These are phyloP conservation scores for Pugionium dolabratum DNA, from an alignment of 345 rosid species.

Conservation along the genomic window DNA sequence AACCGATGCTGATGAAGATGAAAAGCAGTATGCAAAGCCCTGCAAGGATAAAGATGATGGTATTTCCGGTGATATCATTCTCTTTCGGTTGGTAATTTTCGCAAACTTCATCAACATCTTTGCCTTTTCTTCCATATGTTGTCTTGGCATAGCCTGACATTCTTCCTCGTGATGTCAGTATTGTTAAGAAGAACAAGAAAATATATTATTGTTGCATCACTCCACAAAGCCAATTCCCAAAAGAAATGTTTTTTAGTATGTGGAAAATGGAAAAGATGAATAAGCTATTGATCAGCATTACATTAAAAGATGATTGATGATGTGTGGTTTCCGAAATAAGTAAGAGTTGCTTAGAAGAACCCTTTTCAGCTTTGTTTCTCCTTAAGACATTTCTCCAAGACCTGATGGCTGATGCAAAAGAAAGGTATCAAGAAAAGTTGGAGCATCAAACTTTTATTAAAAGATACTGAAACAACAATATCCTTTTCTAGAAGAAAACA, in stretches of 20 bases:
- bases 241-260: constrained; percentile 14
- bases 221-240: constrained; percentile 10
- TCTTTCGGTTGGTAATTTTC: constrained; percentile 10
- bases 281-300: constrained; percentile 32
- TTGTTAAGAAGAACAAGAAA: constrained; percentile 8
- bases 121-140: constrained; percentile 30
- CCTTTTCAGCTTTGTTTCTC: constrained; percentile 35
- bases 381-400: constrained; percentile 19
- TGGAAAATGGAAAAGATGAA: constrained; percentile 19
- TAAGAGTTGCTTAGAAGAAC: constrained; percentile 32
- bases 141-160: constrained; percentile 16
- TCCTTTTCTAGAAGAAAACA: constrained; percentile 25
- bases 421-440: constrained; percentile 31
- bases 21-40: constrained; percentile 35
- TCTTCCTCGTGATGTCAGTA: constrained; percentile 8
- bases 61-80: constrained; percentile 15
- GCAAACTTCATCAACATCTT: constrained; percentile 27
- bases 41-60: constrained; percentile 32
- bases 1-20: constrained; percentile 35
- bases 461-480: constrained; percentile 22
- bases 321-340: constrained; percentile 30
- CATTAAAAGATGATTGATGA: constrained; percentile 32
- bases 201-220: constrained; percentile 11
- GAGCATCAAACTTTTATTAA: constrained; percentile 7
- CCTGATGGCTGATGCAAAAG: constrained; percentile 22